Base-by-base conservation (phyloP, 1,284 basidiomycete genomes). In the Chondrostereum purpureum region DNA sequence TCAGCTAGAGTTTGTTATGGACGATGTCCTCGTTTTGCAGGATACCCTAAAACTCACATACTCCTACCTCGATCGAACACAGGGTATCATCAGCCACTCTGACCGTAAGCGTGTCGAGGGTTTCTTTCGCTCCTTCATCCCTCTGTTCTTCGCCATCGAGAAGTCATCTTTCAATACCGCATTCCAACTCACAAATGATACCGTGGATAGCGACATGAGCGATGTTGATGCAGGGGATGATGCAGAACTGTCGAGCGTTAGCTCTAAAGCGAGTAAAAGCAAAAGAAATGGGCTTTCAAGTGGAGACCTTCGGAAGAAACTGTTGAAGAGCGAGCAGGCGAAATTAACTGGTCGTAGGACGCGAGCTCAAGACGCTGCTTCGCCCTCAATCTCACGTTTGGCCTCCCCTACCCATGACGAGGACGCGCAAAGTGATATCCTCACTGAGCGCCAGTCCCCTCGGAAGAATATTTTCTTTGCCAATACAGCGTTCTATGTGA, bases 31-130 rank as follows among this genome's bases (percentile, higher is more conserved):
- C 11, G 86, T 93, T 12, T 62, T 98, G 47, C 86, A 90, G 59
- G 95, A 98, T 57, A 75, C 83, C 13, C 66, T 95, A 59, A 95
- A 95, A 72, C 76, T 98, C 51, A 79, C 87, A 24, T 79, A 96
- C 57, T 88, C 88, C n/a, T 91, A 91, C 64, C 71, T 98, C 55
- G 94, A 98, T 62, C 86, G 93, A 22, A 86, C 87, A 37, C 84
- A 83, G 53, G 80, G 77, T 13, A 82, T 86, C 60, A 78, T 93
- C 45, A 75, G 77, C 39, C 71, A 77, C 18, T 67, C 71, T 8
- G 92, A 97, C 55, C 73, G 90, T 57, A 83, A 80, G 59, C 76
- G 84, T 53, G 85, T 97, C 41, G 94, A 98, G 63, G 72, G 73
- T 0, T 91, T 95, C 65, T 64, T 98, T 43, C 77, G 92, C 36